Base-by-base conservation (phyloP, 2,329 filamentous ascomycete species). In the Paracorniculantispora psalliotae region DNA sequence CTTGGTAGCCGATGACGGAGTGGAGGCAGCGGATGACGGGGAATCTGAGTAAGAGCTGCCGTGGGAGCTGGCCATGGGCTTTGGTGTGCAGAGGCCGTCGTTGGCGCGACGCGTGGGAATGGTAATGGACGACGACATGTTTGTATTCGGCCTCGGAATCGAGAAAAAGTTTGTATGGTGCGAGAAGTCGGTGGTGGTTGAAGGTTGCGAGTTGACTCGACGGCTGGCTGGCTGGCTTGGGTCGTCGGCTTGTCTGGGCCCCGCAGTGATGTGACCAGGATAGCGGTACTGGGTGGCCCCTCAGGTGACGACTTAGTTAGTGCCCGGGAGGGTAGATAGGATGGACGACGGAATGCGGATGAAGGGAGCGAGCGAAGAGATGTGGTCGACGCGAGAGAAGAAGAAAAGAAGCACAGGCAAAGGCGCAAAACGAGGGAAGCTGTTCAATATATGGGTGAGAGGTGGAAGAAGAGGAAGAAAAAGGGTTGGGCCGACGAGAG, bases 81-180 rank as follows among this genome's bases (percentile, higher is more conserved):
- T 81, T 63, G 71, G 66, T 2, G 75, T 72, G 49, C 74, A 70
- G 59, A 71, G 68, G 61, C 68, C 63, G 25, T 71, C 67, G 49
- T 72, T 70, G 53, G 72, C 71, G 43, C 70, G 70, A 46, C 67
- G 74, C 62, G 73, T 72, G 66, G 87, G 87, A 66, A 91, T 91
- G 64, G 81, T 79, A 74, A 90, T 90, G 61, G 85, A 88, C 61
- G 86, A 86, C 61, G 85, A 86, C 84, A 88, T 85, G 65, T 63
- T 73, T 63, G 66, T 60, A 63, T 48, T 61, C 57, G 56, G 43
- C 26, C 8, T 43, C 33, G 9, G 30, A n/a, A 33, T 41, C 33
- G 6, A 12, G 13, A 52, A n/a, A n/a, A 17, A 46, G 41, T 23
- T 41, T 35, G 44, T 59, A 23, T 46, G 50, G 30, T 41, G 46